Base-by-base conservation (phyloP, 2,329 filamentous ascomycete species). In the Ascosphaera aggregata region DNA sequence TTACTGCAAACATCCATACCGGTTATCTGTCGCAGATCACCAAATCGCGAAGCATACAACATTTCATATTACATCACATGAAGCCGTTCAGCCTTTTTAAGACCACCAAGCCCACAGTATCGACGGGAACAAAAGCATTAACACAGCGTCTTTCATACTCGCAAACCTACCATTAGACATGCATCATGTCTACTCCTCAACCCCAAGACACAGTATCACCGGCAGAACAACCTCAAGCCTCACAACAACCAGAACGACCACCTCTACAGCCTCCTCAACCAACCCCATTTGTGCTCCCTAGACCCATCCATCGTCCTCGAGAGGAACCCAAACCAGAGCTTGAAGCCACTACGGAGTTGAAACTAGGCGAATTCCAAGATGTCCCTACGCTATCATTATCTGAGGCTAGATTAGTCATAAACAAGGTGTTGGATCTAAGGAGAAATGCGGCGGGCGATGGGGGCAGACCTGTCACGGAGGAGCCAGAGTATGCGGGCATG, bases 321-420 rank as follows among this genome's bases (percentile, higher is more conserved):
- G 48, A 51, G 30, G 46, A 57, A 17, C 57, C 58, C 1, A 57
- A 60, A 43, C 55, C 54, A 54, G 85, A 93, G 55, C 86, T 95
- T 58, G 84, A 94, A 62, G 85, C 86, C 18, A 74, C 77, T 38
- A 65, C 71, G 5, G 73, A 73, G 40, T 73, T 95, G 45, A 80
- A 77, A 56, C 77, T 98, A 9, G 89, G 89, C 60, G 86, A 94
- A 55, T 94, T 95, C 60, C 74, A 91, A 49, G 68, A 86, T 52
- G 84, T 91, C 47, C 82, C 89, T 54, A 86, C 85, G 4, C 67
- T 98, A 44, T 93, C 85, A 36, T 71, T 94, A 39, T 92, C 82
- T 24, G 89, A 95, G 61, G 85, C 89, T 2, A 73, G 82, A 48
- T 71, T 93, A 38, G 79, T 98, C 52, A 81, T 98, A 51, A 86